Conservation (phyloP, 768 basidiomycete species). For the Clitopilus passeckerianus region DNA sequence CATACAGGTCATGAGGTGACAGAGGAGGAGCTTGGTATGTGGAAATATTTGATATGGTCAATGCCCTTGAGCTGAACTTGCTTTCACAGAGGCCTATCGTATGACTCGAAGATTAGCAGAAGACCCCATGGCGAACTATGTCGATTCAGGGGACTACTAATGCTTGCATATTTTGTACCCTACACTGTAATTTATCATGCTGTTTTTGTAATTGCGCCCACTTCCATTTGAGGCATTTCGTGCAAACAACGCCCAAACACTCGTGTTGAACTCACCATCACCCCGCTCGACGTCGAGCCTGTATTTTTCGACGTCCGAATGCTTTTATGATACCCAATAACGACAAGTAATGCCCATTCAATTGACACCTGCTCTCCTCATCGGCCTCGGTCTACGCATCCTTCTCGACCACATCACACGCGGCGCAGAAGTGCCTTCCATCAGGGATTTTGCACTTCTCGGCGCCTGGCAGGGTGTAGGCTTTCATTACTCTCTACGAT, state of each 20-base stretch:
- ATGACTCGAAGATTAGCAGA: slow-evolving; percentile 70
- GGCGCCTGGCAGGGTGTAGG: slow-evolving; percentile 77
- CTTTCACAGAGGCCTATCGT: slow-evolving; percentile 79
- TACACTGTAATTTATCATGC: neutral
- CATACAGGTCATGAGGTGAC: slow-evolving; percentile 73
- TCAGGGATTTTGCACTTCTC: slow-evolving; percentile 58
- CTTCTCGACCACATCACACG: slow-evolving; percentile 53
- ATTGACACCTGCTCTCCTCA: slow-evolving; percentile 63
- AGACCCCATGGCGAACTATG: slow-evolving; percentile 93
- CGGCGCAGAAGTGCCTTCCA: slow-evolving; percentile 34
- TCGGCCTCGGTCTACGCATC: slow-evolving; percentile 73
- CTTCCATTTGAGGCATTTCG: neutral
- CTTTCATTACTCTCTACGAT: slow-evolving; percentile 61
- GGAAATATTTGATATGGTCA: neutral
- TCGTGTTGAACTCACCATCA: neutral
- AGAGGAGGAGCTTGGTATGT: slow-evolving; percentile 80
- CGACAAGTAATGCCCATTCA: slow-evolving; percentile 30
- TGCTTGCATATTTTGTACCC: neutral
- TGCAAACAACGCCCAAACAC: neutral
- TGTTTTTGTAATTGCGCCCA: neutral
- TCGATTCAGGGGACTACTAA: slow-evolving; percentile 47
- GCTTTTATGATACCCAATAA: slow-evolving; percentile 9
- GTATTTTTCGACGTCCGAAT: slow-evolving; percentile 7
- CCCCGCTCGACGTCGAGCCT: neutral
- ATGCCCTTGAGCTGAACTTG: slow-evolving; percentile 8